These are phyloP conservation scores for Pseudomonodictys pantanalensis DNA, from an alignment of 495 filamentous ascomycete genomes.

Conservation along the genomic window DNA sequence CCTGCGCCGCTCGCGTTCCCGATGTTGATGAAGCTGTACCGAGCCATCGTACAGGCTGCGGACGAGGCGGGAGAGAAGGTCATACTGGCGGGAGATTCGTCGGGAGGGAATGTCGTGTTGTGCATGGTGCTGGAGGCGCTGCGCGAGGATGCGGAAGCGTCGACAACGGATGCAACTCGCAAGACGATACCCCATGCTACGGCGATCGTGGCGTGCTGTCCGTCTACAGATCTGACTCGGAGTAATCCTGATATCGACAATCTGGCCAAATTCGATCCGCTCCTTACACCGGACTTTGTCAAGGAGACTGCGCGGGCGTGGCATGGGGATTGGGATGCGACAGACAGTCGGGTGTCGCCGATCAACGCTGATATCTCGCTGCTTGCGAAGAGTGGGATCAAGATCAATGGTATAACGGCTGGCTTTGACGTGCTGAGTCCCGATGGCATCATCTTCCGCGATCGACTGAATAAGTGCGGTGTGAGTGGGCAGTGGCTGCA, in stretches of 20 bases:
- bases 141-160: neutral
- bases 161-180: neutral
- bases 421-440: conserved; percentile 43
- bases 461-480: conserved; percentile 36
- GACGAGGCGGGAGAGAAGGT: conserved; percentile 28
- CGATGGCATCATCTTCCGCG: conserved; percentile 41
- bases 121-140: conserved; percentile 39
- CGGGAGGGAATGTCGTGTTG: conserved; percentile 41
- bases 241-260: conserved; percentile 40
- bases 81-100: conserved; percentile 37
- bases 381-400: conserved; percentile 32
- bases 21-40: conserved; percentile 31
- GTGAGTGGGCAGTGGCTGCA: conserved; percentile 44
- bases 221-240: conserved; percentile 43
- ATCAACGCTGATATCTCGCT: conserved; percentile 36
- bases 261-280: conserved; percentile 39
- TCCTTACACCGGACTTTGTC: conserved; percentile 39
- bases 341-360: conserved; percentile 39
- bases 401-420: conserved; percentile 42
- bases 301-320: conserved; percentile 40
- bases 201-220: conserved; percentile 41
- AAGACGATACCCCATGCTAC: conserved; percentile 1
- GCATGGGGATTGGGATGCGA: conserved; percentile 34
- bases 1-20: conserved; percentile 35
- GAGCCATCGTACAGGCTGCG: conserved; percentile 22